These are phyloP conservation scores for Pseudophaeomoniella oleicola DNA, from an alignment of 2,329 filamentous ascomycete genomes.

Conservation along the genomic window DNA sequence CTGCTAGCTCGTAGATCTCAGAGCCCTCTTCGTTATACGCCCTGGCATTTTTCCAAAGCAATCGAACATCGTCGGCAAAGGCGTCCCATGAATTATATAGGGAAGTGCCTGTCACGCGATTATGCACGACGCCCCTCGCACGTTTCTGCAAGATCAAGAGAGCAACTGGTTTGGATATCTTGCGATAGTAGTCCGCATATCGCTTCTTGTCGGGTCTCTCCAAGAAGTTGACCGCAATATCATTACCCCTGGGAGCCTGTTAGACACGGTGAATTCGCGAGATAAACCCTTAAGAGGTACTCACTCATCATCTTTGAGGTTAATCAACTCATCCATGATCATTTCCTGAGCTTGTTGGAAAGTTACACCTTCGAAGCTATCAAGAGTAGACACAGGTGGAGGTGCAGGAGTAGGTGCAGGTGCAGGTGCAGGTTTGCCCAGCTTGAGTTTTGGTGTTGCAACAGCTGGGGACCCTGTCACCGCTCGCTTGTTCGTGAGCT, in stretches of 20 bases:
- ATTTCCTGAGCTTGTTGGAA: slow-evolving; percentile 83
- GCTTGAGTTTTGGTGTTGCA: slow-evolving; percentile 21
- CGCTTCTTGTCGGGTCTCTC: slow-evolving; percentile 44
- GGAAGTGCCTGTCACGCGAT: not conserved
- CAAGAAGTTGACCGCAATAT: slow-evolving; percentile 30
- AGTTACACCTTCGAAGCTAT: slow-evolving; percentile 53
- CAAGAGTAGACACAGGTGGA: slow-evolving; percentile 31
- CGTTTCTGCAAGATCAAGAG: slow-evolving; percentile 64
- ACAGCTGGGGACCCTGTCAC: not conserved
- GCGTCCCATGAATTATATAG: slow-evolving; percentile 70
- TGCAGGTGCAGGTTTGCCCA: slow-evolving; percentile 5
- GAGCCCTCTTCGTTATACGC: slow-evolving; percentile 89
- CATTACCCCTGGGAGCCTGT: slow-evolving; percentile 1
- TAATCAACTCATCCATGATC: slow-evolving; percentile 59
- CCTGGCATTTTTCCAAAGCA: slow-evolving; percentile 77
- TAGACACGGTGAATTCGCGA: no score
- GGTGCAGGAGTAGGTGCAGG: not conserved
- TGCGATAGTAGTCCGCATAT: slow-evolving; percentile 59
- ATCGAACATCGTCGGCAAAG: slow-evolving; percentile 64
- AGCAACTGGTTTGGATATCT: slow-evolving; percentile 69
- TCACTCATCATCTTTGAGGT: slow-evolving; percentile 52
- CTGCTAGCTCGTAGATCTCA: slow-evolving; percentile 62
- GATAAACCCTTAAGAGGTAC: no score
- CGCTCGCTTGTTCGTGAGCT: slow-evolving; percentile 1
- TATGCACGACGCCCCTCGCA: slow-evolving; percentile 53